Conservation (phyloP, 2,329 filamentous ascomycete genomes). For the Tolypocladium ophioglossoides region DNA sequence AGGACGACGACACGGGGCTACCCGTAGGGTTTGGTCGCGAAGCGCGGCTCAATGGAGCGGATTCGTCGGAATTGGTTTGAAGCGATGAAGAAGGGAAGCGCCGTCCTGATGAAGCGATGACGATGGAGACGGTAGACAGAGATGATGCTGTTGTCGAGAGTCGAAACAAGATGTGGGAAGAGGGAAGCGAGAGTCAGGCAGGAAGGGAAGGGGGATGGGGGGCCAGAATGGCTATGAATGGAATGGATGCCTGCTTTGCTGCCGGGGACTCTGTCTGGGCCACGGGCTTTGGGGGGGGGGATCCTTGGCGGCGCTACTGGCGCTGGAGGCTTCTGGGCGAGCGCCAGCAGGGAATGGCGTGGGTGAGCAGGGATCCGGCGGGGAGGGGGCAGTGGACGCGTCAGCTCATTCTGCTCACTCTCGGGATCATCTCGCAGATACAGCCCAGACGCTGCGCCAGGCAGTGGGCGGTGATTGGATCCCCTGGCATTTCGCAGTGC, state of each 20-base stretch:
- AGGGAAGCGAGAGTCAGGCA: conserved; percentile 11
- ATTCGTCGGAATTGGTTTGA: background rate
- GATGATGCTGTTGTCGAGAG: conserved; percentile 2
- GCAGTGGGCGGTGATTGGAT: background rate
- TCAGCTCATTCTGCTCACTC: conserved; percentile 11
- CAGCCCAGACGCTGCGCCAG: too few species aligned
- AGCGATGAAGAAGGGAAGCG: background rate
- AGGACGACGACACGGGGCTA: background rate
- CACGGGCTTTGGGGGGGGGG: conserved; percentile 3
- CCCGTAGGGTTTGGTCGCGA: background rate
- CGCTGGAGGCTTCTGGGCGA: background rate
- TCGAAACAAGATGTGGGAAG: conserved; percentile 7
- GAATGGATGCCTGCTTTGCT: conserved; percentile 15
- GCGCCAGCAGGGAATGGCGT: conserved; percentile 3
- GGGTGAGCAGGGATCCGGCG: conserved; percentile 8
- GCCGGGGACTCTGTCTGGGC: conserved; percentile 3
- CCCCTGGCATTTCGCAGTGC: background rate
- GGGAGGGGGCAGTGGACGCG: conserved; percentile 15
- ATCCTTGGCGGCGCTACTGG: background rate
- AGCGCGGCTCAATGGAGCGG: background rate
- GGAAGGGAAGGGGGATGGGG: conserved; percentile 18
- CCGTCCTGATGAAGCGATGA: background rate
- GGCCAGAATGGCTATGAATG: conserved; percentile 20
- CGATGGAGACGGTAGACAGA: background rate
- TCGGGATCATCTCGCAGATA: background rate